A percentile compares a stretch with the other conserved stretches of the same genome.
Evolutionary conservation across 768 basidiomycete species (phyloP).

Genomic region (Leccinum obscurum): DNA sequence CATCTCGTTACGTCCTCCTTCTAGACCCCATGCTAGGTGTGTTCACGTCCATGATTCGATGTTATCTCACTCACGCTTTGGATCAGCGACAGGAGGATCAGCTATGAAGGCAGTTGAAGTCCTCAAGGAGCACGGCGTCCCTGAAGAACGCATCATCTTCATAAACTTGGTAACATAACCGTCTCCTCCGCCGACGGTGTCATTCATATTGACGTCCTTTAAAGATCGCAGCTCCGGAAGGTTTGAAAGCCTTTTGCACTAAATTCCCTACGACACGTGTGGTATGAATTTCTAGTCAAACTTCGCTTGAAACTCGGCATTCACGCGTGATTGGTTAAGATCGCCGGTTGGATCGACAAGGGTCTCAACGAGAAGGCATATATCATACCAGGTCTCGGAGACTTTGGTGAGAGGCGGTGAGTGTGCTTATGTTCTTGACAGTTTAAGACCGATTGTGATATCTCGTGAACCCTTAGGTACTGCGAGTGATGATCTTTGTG

Average conservation of each 20-base stretch:
- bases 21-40: slow-evolving; percentile 97
- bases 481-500: slow-evolving; percentile 17
- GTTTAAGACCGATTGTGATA: not conserved
- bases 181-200: not conserved
- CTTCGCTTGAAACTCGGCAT: not conserved
- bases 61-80: not conserved
- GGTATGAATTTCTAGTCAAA: slow-evolving; percentile 44
- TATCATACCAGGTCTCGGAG: slow-evolving; percentile 94
- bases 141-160: slow-evolving; percentile 94
- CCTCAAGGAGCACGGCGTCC: slow-evolving; percentile 86
- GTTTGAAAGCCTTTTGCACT: slow-evolving; percentile 75
- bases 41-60: slow-evolving; percentile 19
- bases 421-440: slow-evolving; percentile 1
- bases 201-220: not conserved
- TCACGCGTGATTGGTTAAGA: slow-evolving; percentile 42
- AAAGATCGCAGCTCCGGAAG: slow-evolving; percentile 89
- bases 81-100: slow-evolving; percentile 88
- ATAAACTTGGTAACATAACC: slow-evolving; percentile 75
- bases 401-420: slow-evolving; percentile 90
- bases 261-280: slow-evolving; percentile 77
- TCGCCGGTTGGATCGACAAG: slow-evolving; percentile 95
- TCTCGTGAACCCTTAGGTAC: slow-evolving; percentile 16
- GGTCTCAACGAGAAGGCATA: slow-evolving; percentile 90
- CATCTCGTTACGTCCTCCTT: slow-evolving; percentile 86
- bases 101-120: slow-evolving; percentile 98